Evolutionary conservation across 2,329 filamentous ascomycete species (phyloP).

Genomic region (Neofusicoccum cordaticola): DNA sequence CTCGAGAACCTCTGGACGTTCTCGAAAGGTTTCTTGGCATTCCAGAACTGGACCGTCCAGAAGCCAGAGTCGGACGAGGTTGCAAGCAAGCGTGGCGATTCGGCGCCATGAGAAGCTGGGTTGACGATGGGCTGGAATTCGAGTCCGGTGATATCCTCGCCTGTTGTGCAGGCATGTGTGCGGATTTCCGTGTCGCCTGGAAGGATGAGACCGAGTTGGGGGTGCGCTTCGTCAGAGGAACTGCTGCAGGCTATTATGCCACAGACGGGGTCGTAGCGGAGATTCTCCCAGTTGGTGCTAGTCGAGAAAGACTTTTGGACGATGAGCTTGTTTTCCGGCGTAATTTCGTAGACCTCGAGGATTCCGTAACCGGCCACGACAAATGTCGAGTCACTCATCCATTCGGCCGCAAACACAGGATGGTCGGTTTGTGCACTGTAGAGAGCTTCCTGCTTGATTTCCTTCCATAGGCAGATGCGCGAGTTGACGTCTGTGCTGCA

Average conservation of each 20-base stretch:
- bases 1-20: constrained; percentile 30
- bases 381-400: constrained; percentile 44
- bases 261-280: constrained; percentile 41
- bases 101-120: constrained; percentile 19
- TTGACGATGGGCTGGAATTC: constrained; percentile 36
- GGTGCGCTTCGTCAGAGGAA: constrained; percentile 22
- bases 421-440: constrained; percentile 42
- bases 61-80: constrained; percentile 41
- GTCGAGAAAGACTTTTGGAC: constrained; percentile 33
- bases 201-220: constrained; percentile 36
- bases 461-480: constrained; percentile 39
- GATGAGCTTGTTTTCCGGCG: constrained; percentile 21
- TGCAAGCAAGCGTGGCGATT: constrained; percentile 34
- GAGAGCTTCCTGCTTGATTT: constrained; percentile 33
- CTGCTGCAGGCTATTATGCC: constrained; percentile 38
- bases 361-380: constrained; percentile 43
- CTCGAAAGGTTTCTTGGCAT: constrained; percentile 35
- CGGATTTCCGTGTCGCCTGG: constrained; percentile 33
- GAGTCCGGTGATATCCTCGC: constrained; percentile 39
- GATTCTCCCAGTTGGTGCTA: constrained; percentile 33
- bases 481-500: constrained; percentile 39
- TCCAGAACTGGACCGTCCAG: constrained; percentile 37
- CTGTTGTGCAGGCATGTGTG: constrained; percentile 30
- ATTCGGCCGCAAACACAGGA: constrained; percentile 43
- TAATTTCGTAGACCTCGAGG: constrained; percentile 38